Percentiles rank a stretch among this genome's conserved stretches.
Conservation (phyloP, 202 grass and related monocot genomes). For the Zoysia matrella region DNA sequence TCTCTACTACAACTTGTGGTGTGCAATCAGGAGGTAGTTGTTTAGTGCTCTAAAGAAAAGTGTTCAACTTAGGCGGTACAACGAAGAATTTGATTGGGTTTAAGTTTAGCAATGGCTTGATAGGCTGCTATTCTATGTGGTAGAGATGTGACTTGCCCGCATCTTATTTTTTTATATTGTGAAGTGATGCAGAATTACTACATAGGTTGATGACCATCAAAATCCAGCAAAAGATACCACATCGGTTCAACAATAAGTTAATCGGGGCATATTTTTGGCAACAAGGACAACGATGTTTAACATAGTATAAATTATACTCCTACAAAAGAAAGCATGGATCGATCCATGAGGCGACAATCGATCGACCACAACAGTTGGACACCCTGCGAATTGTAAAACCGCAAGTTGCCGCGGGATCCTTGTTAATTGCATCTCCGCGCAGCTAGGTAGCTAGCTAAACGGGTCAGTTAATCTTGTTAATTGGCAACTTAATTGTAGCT, state of each 20-base stretch:
- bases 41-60: no score
- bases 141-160: not conserved
- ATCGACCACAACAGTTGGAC: conserved; percentile 21
- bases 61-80: no score
- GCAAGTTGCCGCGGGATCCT: conserved; percentile 45
- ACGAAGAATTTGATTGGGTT: not conserved
- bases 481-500: conserved; percentile 13
- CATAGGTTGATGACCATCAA: not conserved
- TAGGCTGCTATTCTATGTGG: not conserved
- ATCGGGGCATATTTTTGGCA: not conserved
- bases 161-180: not conserved
- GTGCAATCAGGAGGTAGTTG: not conserved
- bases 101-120: not conserved
- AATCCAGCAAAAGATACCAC: conserved; percentile 18
- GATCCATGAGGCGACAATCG: not conserved
- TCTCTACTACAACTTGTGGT: no score
- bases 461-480: conserved; percentile 4
- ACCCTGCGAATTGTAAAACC: not conserved
- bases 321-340: not conserved
- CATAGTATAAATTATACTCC: not conserved
- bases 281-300: conserved; percentile 25
- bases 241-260: not conserved
- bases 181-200: not conserved
- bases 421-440: conserved; percentile 13
- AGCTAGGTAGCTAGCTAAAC: not conserved